Evolutionary conservation across 805 yeast species (phyloP).

Genomic region (Schizosaccharomyces japonicus): DNA sequence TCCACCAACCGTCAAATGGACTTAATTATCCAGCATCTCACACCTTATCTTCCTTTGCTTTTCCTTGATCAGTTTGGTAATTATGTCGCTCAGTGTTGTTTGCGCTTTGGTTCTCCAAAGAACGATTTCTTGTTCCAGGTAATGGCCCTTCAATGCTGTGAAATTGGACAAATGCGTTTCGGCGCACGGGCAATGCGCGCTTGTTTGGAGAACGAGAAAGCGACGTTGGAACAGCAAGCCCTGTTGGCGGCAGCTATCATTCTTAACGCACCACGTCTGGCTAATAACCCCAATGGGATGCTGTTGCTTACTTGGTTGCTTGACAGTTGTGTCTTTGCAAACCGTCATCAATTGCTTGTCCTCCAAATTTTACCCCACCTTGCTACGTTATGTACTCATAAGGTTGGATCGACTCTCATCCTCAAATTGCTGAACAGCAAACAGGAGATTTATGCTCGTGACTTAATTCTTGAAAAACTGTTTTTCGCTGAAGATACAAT

Average conservation of each 20-base stretch:
- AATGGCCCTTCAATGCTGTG: slow-evolving; percentile 51
- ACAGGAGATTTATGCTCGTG: slow-evolving; percentile 37
- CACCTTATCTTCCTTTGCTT: slow-evolving; percentile 61
- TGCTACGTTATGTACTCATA: slow-evolving; percentile 46
- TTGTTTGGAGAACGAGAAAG: slow-evolving; percentile 57
- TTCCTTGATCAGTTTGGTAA: slow-evolving; percentile 93
- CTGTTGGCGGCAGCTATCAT: slow-evolving; percentile 58
- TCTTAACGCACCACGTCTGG: slow-evolving; percentile 52
- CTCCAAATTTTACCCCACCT: slow-evolving; percentile 23
- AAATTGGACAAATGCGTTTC: slow-evolving; percentile 66
- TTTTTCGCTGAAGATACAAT: slow-evolving; percentile 24
- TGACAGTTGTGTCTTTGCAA: slow-evolving; percentile 49
- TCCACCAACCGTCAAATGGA: slow-evolving; percentile 36
- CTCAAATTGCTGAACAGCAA: slow-evolving; percentile 54
- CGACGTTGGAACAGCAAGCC: slow-evolving; percentile 41
- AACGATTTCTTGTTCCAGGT: slow-evolving; percentile 75
- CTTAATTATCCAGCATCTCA: slow-evolving; percentile 43
- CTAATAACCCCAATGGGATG: slow-evolving; percentile 69
- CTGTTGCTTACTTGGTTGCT: slow-evolving; percentile 79
- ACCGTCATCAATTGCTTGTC: slow-evolving; percentile 23
- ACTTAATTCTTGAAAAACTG: slow-evolving; percentile 35
- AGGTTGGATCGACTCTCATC: slow-evolving; percentile 61
- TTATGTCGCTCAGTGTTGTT: slow-evolving; percentile 82
- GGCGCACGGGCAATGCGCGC: slow-evolving; percentile 92
- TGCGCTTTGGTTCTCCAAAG: slow-evolving; percentile 72